Evolutionary conservation across 352 stramenopile genomes (phyloP).

Genomic region (Phytopythium kandeliae): DNA sequence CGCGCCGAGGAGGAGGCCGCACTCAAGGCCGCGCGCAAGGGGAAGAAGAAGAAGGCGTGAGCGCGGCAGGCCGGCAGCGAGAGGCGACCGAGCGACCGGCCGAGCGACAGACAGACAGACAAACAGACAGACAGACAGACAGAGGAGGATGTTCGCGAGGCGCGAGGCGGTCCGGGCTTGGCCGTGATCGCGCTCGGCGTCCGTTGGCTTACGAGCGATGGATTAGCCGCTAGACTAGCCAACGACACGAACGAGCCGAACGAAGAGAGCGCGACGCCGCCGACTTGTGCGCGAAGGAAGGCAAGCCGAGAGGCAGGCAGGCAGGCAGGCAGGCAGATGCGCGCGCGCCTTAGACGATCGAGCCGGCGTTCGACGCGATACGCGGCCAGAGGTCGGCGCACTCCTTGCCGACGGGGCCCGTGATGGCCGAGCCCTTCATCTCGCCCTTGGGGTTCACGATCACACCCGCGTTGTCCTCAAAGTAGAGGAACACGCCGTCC

Average conservation of each 20-base stretch:
- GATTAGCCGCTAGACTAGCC: no score
- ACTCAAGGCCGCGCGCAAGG: conserved; percentile 74
- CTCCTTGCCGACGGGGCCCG: conserved; percentile 99
- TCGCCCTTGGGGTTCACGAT: conserved; percentile 99
- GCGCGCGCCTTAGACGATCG: conserved; percentile 97
- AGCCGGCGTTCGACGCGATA: conserved; percentile 99
- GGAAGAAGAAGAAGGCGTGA: conserved; percentile 73
- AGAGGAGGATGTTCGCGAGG: no score
- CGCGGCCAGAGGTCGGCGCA: conserved; percentile 99
- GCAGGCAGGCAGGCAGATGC: no score
- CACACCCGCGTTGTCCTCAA: conserved; percentile 99
- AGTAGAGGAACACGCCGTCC: conserved; percentile 99
- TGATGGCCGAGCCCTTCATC: conserved; percentile 99
- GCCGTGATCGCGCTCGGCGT: no score
- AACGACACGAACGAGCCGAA: no score
- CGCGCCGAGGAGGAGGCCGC: conserved; percentile 63
- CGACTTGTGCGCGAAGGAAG: no score
- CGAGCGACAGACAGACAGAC: not conserved
- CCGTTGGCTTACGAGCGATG: no score
- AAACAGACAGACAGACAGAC: no score
- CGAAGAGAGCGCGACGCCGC: conserved; percentile 3
- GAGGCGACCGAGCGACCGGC: not conserved
- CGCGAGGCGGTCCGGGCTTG: no score
- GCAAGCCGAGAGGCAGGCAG: no score
- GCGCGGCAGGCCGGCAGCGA: not conserved